Base-by-base conservation (phyloP, 441 rosid genomes). In the Rhodomyrtus psidioides region DNA sequence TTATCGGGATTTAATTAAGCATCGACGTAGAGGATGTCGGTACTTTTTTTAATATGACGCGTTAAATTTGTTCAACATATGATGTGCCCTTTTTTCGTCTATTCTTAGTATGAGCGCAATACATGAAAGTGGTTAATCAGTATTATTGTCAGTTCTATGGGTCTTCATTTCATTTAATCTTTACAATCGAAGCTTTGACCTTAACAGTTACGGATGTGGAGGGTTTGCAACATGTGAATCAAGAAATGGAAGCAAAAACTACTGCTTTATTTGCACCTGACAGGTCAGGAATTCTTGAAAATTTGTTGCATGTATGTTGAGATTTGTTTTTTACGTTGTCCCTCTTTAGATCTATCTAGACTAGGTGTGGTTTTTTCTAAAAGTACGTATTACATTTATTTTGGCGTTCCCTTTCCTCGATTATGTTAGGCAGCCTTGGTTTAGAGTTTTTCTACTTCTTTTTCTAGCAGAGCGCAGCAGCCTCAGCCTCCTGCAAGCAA, bases 21-120 rank as follows among this genome's bases (percentile, higher is more conserved):
- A 94, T 92, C 99, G 96, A 53, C 99, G 98, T 90, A 94, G 98
- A 97, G 99, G 99, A 97, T 97, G 99, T 96, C 99, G 99, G 99
- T 96, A 97, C 95, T 95, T 95, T 91, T 90, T 88, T 88, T 55
- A 75, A 85, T 85, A 89, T 87, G 57, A 82, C 75, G 84, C 87
- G 30, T 87, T 87, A 53, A 53, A 34, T 91, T 90, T 84, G 79
- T 84, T 87, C 57, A 84, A 23, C 44, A 34, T 85, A 74, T 82
- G 46, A 49, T 56, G 55, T 87, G 53, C 62, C 55, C 86, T 65
- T 53, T 53, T 62, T 82, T 85, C 74, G 7, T 54, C 24, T 79
- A 16, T n/a, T 83, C 74, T 81, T 85, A 81, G 39, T 39, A 53
- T 28, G 70, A 89, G 87, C 53, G 81, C 83, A 70, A 86, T 84